These are phyloP conservation scores for Neurospora tetrasperma DNA, from an alignment of 495 filamentous ascomycete genomes.

Conservation along the genomic window DNA sequence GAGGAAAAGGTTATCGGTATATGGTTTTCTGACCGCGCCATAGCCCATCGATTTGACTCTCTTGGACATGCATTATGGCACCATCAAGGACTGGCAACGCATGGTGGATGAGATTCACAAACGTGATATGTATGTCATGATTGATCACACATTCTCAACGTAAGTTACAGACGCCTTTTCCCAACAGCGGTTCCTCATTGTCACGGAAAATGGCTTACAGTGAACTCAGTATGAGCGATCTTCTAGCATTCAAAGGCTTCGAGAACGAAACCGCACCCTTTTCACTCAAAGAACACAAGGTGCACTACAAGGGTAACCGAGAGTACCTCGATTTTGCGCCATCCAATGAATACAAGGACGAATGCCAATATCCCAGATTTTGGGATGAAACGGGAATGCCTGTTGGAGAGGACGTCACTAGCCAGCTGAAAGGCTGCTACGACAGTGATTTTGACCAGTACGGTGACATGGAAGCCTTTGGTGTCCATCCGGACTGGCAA, in stretches of 20 bases:
- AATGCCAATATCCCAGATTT: conserved; percentile 56
- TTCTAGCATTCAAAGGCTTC: conserved; percentile 43
- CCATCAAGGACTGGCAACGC: conserved; percentile 51
- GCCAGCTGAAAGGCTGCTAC: conserved; percentile 45
- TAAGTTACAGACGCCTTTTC: conserved; percentile 3
- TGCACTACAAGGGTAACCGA: conserved; percentile 45
- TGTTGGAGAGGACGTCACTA: conserved; percentile 35
- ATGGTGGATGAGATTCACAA: conserved; percentile 55
- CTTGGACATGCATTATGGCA: conserved; percentile 14
- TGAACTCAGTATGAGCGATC: conserved; percentile 46
- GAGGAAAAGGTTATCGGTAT: background rate
- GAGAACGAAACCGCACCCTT: conserved; percentile 49
- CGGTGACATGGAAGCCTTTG: conserved; percentile 57
- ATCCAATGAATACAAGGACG: conserved; percentile 45
- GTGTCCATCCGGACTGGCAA: conserved; percentile 57
- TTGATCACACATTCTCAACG: conserved; percentile 63
- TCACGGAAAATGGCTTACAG: background rate
- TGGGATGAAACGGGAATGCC: conserved; percentile 52
- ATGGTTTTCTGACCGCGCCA: conserved; percentile 3
- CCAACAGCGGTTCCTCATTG: background rate
- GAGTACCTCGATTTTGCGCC: conserved; percentile 49
- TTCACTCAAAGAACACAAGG: conserved; percentile 40
- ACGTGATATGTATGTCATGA: conserved; percentile 62
- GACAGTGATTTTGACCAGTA: conserved; percentile 63
- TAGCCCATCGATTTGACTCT: conserved; percentile 51